A percentile compares a stretch with the other conserved stretches of the same genome.
These are phyloP conservation scores for Thalassia testudinum DNA, from an alignment of 116 monocot species.

Conservation along the genomic window DNA sequence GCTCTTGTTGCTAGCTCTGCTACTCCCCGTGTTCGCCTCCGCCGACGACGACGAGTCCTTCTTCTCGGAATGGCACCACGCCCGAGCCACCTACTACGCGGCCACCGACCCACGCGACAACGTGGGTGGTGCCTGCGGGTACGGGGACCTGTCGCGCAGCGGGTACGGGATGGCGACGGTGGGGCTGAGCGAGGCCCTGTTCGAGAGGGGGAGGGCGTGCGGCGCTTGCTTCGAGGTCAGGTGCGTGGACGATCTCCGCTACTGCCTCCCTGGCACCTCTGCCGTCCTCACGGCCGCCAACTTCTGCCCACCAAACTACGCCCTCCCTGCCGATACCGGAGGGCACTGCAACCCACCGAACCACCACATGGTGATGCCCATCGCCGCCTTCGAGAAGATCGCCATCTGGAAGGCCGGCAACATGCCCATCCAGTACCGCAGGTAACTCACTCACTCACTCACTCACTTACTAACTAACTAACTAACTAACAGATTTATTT, in stretches of 20 bases:
- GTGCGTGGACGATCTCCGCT: constrained; percentile 77
- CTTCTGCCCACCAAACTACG: constrained; percentile 93
- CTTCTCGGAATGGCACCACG: constrained; percentile 56
- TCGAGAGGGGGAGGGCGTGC: constrained; percentile 62
- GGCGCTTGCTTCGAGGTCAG: constrained; percentile 86
- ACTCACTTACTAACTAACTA: too few species aligned
- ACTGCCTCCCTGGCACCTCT: constrained; percentile 86
- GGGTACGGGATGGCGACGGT: constrained; percentile 87
- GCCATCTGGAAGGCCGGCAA: constrained; percentile 94
- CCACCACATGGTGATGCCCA: constrained; percentile 81
- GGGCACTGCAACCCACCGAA: constrained; percentile 83
- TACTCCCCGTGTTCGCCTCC: background rate
- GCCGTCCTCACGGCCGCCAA: constrained; percentile 80
- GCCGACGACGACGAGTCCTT: background rate
- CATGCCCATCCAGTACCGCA: constrained; percentile 83
- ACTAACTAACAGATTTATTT: too few species aligned
- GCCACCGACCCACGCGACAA: constrained; percentile 61
- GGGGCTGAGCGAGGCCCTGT: constrained; percentile 74
- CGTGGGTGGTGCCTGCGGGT: constrained; percentile 87
- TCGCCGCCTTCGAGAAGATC: constrained; percentile 95
- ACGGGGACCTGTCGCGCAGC: constrained; percentile 58
- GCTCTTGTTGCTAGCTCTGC: background rate
- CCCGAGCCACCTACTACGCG: constrained; percentile 74
- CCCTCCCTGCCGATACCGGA: constrained; percentile 47
- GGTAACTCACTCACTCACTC: constrained; percentile 19